These are phyloP conservation scores for Lathyrus tuberosus DNA, from an alignment of 306 rosid species.

Conservation along the genomic window DNA sequence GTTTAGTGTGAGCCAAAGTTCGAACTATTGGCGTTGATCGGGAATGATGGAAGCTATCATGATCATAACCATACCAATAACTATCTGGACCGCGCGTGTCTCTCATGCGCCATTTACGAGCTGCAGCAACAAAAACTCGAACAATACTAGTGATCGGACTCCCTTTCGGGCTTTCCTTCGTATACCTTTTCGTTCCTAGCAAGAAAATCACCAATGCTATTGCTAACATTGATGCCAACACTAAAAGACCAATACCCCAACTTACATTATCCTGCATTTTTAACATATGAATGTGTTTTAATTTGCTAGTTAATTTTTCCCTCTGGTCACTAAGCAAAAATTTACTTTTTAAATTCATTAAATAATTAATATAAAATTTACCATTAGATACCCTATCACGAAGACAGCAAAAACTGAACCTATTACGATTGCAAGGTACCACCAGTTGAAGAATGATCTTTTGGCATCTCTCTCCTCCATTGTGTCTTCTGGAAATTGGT, in stretches of 20 bases:
- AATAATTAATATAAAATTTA: constrained; percentile 20
- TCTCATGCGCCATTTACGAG: constrained; percentile 54
- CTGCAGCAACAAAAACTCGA: constrained; percentile 62
- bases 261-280: constrained; percentile 62
- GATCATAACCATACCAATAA: constrained; percentile 36
- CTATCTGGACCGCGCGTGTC: constrained; percentile 7
- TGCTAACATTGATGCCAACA: constrained; percentile 53
- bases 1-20: constrained; percentile 44
- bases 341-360: too few relatives aligned
- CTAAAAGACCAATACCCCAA: constrained; percentile 60
- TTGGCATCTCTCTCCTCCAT: constrained; percentile 53
- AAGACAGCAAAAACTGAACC: constrained; percentile 54
- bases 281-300: too few relatives aligned
- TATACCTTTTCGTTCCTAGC: constrained; percentile 55
- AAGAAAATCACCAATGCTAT: constrained; percentile 53
- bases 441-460: constrained; percentile 79
- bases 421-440: constrained; percentile 61
- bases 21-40: constrained; percentile 24
- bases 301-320: too few relatives aligned
- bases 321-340: too few relatives aligned
- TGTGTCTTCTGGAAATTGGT: constrained; percentile 65
- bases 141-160: constrained; percentile 66
- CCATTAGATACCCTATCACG: constrained; percentile 61
- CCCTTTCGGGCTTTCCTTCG: constrained; percentile 47
- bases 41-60: background rate